These are phyloP conservation scores for Eleusine coracana DNA, from an alignment of 176 grass and related monocot species.

Conservation along the genomic window DNA sequence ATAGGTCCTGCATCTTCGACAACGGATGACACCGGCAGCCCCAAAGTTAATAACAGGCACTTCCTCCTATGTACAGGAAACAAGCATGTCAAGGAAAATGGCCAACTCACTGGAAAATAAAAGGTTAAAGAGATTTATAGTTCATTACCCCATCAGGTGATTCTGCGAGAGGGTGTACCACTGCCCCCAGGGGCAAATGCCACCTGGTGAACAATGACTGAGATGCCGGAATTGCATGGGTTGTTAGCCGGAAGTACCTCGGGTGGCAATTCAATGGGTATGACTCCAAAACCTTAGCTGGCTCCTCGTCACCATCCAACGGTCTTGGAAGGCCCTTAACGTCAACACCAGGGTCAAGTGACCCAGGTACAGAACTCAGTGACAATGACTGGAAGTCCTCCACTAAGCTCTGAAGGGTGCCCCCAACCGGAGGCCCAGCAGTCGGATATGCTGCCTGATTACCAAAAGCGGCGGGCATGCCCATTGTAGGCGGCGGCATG, in stretches of 20 bases:
- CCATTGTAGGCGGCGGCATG: constrained; percentile 56
- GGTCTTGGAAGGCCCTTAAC: constrained; percentile 78
- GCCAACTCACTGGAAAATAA: constrained; percentile 4
- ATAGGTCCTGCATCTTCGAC: constrained; percentile 94
- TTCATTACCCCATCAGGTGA: constrained; percentile 91
- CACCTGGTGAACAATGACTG: constrained; percentile 89
- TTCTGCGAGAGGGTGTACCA: constrained; percentile 86
- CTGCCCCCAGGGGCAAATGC: constrained; percentile 92
- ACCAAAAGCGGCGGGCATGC: constrained; percentile 21
- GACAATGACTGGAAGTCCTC: constrained; percentile 97
- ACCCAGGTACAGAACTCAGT: constrained; percentile 70
- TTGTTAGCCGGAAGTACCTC: constrained; percentile 88
- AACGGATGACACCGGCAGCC: constrained; percentile 78
- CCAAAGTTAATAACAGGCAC: constrained; percentile 93
- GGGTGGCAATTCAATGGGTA: constrained; percentile 88
- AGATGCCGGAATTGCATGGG: constrained; percentile 77
- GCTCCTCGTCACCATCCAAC: constrained; percentile 73
- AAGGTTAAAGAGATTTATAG: background rate
- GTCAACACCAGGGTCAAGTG: constrained; percentile 74
- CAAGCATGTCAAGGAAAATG: constrained; percentile 28
- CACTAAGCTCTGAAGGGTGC: constrained; percentile 59
- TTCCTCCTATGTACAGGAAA: constrained; percentile 63
- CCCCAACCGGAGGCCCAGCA: constrained; percentile 56
- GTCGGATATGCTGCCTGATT: constrained; percentile 53
- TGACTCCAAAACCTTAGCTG: constrained; percentile 58